These are phyloP conservation scores for Monilinia aucupariae DNA, from an alignment of 2,329 filamentous ascomycete species.

Conservation along the genomic window DNA sequence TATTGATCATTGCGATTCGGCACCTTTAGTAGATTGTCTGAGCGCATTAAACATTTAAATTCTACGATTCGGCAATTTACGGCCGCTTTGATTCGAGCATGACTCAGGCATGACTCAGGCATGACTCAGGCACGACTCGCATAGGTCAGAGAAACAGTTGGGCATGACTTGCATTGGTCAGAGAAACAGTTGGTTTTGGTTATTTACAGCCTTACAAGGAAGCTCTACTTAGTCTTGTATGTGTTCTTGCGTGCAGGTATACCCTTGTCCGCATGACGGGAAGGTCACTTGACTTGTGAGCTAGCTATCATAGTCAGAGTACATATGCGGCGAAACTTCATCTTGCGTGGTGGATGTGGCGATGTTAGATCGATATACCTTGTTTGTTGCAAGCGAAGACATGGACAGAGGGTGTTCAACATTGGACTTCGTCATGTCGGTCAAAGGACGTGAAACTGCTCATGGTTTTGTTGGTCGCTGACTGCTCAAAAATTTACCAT, in stretches of 20 bases:
- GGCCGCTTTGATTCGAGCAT: neutral
- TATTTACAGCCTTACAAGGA: constrained; percentile 7
- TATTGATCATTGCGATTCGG: too few relatives aligned
- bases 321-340: neutral
- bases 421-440: neutral
- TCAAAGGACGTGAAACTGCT: neutral
- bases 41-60: neutral
- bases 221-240: neutral
- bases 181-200: neutral
- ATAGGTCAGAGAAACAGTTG: neutral
- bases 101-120: too few relatives aligned
- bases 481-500: neutral
- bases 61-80: neutral
- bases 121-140: constrained; percentile 6
- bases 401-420: neutral
- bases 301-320: neutral
- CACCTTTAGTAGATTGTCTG: neutral
- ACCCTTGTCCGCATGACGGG: constrained; percentile 1
- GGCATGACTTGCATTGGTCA: constrained; percentile 7
- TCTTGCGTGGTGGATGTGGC: neutral
- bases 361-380: neutral
- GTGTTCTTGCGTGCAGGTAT: neutral
- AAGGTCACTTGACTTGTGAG: constrained; percentile 7
- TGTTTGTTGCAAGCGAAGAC: neutral
- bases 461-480: neutral